These are phyloP conservation scores for Purshia tridentata DNA, from an alignment of 306 rosid species.

Conservation along the genomic window DNA sequence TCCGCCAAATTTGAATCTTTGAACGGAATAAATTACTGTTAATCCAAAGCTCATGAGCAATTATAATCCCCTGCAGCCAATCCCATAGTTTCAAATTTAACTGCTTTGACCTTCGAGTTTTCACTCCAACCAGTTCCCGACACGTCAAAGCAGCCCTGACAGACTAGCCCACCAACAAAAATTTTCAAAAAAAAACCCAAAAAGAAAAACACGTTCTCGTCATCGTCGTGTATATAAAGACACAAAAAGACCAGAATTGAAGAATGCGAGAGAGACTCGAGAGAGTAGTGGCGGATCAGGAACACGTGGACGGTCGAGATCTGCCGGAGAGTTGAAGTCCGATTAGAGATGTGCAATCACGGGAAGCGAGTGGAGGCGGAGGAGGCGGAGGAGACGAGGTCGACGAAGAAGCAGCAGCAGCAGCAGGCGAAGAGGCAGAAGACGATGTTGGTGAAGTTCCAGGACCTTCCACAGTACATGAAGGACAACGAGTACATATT, in stretches of 20 bases:
- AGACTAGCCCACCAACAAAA: too few species aligned
- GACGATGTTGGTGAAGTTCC: constrained; percentile 50
- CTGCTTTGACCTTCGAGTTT: background rate
- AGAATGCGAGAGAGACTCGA: background rate
- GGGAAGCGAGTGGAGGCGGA: background rate
- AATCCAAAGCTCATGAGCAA: background rate
- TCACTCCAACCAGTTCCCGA: rapidly evolving
- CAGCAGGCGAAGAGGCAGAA: constrained; percentile 14
- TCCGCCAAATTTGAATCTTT: constrained; percentile 25
- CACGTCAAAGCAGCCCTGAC: background rate
- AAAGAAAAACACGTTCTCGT: background rate
- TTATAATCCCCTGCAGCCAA: background rate
- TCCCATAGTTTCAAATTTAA: background rate
- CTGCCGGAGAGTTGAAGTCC: constrained; percentile 20
- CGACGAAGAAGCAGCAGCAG: background rate
- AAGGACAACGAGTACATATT: constrained; percentile 83
- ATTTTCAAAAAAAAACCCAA: background rate
- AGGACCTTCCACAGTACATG: constrained; percentile 75
- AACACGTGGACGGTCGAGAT: constrained; percentile 15
- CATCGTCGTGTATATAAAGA: constrained; percentile 1
- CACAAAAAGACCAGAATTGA: background rate
- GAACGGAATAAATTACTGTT: background rate
- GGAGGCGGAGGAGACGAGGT: background rate
- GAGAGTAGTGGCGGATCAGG: background rate
- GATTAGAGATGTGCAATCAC: constrained; percentile 6